phyloP scores from a whole-genome alignment of 169 alveolate genomes.

The Theileria sp. region DNA sequence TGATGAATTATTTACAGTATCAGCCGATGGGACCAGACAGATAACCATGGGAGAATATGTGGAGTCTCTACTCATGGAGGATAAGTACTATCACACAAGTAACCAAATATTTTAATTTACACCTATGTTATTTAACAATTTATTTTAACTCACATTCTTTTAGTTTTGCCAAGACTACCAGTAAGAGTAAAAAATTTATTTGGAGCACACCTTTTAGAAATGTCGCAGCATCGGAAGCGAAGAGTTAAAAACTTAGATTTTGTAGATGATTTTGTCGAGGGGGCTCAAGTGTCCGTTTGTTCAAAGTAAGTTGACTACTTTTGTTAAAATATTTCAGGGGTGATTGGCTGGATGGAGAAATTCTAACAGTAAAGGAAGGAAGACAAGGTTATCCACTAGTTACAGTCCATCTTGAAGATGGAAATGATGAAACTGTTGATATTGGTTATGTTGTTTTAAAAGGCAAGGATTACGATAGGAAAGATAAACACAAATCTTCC shows the following conservation, averaged over 20 bases:
- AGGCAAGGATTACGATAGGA: conserved; percentile 32
- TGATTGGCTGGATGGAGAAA: conserved; percentile 76
- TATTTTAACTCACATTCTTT: not conserved
- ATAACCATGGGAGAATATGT: conserved; percentile 71
- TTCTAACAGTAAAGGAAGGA: conserved; percentile 63
- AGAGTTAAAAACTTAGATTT: conserved; percentile 43
- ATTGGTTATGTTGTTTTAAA: conserved; percentile 67
- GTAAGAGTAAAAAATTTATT: conserved; percentile 68
- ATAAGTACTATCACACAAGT: conserved; percentile 76
- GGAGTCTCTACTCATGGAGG: conserved; percentile 68
- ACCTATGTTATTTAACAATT: not conserved
- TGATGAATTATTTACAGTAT: conserved; percentile 64
- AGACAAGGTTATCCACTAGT: conserved; percentile 64
- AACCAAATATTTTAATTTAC: not conserved
- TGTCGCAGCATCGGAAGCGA: conserved; percentile 57
- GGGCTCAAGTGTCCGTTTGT: conserved; percentile 33
- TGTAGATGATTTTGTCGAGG: conserved; percentile 50
- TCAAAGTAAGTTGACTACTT: conserved; percentile 21
- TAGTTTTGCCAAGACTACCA: conserved; percentile 77
- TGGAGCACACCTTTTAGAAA: conserved; percentile 60
- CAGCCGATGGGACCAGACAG: conserved; percentile 56
- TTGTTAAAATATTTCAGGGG: conserved; percentile 50
- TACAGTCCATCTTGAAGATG: conserved; percentile 57
- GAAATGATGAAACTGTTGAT: conserved; percentile 67
- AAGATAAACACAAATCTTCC: conserved; percentile 15